Base-by-base conservation (phyloP, 2,329 filamentous ascomycete species). In the Fusarium subtropicale region DNA sequence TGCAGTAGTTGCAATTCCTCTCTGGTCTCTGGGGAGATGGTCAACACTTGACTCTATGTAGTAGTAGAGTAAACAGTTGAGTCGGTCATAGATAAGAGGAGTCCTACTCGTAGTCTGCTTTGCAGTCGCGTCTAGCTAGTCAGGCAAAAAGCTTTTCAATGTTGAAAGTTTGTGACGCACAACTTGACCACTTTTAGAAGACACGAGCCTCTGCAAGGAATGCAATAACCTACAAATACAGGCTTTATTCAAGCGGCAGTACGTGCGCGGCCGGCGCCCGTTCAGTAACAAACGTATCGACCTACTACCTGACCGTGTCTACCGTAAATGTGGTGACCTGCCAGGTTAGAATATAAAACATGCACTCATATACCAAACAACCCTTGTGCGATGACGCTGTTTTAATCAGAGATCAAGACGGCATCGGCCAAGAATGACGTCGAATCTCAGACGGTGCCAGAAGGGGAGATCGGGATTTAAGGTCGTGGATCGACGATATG, bases 401-500 rank as follows among this genome's bases (percentile, higher is more conserved):
- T 62, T 66, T 68, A 63, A 66, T 71, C 52, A 65, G 44, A 36
- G n/a, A 64, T 36, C 58, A 30, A 66, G 48, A 66, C 42, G 60
- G 53, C 54, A 48, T 47, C 24, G 47, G 55, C 41, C 68, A 67
- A 60, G 42, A 66, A 73, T 75, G 74, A 75, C 74, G 74, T 75
- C 64, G 67, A 52, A 58, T 59, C 52, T 53, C 59, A 61, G 61
- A 64, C 62, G 65, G 60, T 66, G 61, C 58, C 42, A 55, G 41
- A 56, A 47, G 56, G 58, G 55, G 61, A 53, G 68, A 75, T 75
- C 74, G 72, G 69, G 51, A 61, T 51, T 64, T 73, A 73, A 64
- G 62, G 68, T 60, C 64, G 57, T 55, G 55, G 74, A 76, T 76
- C 74, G 74, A 74, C 56, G 61, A 75, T 72, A 66, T 46, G 51